Evolutionary conservation across 2,329 filamentous ascomycete genomes (phyloP), one percentile per base, ranked within the genome.

Genomic region (Neodidymelliopsis sp.): DNA sequence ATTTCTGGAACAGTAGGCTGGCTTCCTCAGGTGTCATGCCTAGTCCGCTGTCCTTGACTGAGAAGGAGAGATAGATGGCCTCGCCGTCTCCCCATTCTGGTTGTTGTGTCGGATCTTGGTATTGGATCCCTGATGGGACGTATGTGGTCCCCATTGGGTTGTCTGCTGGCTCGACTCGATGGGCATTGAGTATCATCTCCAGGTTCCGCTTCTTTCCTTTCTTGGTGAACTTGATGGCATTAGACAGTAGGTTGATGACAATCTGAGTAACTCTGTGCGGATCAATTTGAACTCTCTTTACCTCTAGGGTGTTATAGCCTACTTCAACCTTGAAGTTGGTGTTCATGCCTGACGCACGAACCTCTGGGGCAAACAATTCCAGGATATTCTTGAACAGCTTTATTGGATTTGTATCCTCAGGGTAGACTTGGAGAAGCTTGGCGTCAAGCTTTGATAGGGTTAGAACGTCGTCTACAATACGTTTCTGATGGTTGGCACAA

Each of bases 231-330:
- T 70, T 70, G n/a, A 70, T 63, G 10, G 67, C 65, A 24, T 70
- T 70, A 2, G 66, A 66, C 4, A 70, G 33, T 6, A 70, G 52
- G 27, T 70, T 70, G 18, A 70, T 63, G 2, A 69, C 50, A 4
- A 70, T 50, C 33, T 66, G 54, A n/a, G 57, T 25, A 9, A 63
- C 45, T 6, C 60, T 47, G 12, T 44, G 46, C 2, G 56, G 57
- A 40, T 56, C 56, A 18, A 90, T 75, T 56, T 81, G 86, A 23
- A 91, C 82, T 76, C 84, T 74, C 0, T 72, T 73, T 1, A 85
- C 74, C 2, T 79, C 73, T 4, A 52, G n/a, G 12, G 23, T 19
- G 12, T 74, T 74, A 61, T 85, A 87, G n/a, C 40, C 40, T 15
- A 57, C 56, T 3, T 10, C 57, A 18, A 7, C 42, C 3, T 79